These are phyloP conservation scores for Scutellaria baicalensis DNA, from an alignment of 257 asterid genomes.

Conservation along the genomic window DNA sequence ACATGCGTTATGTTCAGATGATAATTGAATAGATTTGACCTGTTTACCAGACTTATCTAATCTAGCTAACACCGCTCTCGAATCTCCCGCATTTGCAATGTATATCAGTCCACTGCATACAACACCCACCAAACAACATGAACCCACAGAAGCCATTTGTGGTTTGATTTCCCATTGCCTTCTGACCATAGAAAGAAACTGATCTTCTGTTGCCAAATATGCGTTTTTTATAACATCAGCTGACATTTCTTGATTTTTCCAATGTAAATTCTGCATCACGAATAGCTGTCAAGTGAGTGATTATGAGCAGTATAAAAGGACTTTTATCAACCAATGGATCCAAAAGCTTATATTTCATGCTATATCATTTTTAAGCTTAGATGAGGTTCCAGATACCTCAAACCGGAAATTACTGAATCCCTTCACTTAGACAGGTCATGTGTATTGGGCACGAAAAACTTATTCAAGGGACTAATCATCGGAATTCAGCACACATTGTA, in stretches of 20 bases:
- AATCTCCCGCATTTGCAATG: conserved; percentile 82
- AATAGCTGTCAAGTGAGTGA: conserved; percentile 34
- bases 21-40: conserved; percentile 64
- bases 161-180: conserved; percentile 61
- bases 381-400: background rate
- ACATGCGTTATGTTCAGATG: conserved; percentile 72
- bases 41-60: conserved; percentile 32
- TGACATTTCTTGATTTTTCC: conserved; percentile 61
- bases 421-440: background rate
- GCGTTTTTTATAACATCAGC: conserved; percentile 63
- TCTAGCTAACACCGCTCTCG: conserved; percentile 69
- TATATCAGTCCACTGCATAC: conserved; percentile 54
- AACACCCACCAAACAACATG: conserved; percentile 77
- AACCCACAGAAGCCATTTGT: conserved; percentile 76
- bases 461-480: background rate
- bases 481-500: background rate
- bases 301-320: conserved; percentile 7
- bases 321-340: background rate
- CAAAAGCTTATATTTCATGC: background rate
- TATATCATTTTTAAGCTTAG: background rate
- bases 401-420: background rate
- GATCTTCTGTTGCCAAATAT: conserved; percentile 71
- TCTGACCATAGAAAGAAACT: conserved; percentile 58
- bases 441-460: background rate
- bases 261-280: conserved; percentile 58